Percentiles rank a stretch among this genome's conserved stretches.
phyloP scores from a whole-genome alignment of 768 basidiomycete genomes.

The Lepiota subincarnata region DNA sequence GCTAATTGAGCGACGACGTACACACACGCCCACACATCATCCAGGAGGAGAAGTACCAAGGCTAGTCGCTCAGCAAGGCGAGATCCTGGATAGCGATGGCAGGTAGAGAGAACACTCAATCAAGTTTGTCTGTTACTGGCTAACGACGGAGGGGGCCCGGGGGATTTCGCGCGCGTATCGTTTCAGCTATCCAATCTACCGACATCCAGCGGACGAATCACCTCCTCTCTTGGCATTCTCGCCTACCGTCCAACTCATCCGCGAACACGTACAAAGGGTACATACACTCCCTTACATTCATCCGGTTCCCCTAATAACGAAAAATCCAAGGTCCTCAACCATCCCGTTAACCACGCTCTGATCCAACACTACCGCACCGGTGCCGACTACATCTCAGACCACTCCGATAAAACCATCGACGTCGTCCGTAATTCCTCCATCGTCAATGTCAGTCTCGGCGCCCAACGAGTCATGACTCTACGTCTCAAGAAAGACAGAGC shows the following conservation, averaged over 20 bases:
- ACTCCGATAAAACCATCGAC: slow-evolving; percentile 85
- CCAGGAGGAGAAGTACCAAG: slow-evolving; percentile 59
- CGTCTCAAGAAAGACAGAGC: slow-evolving; percentile 53
- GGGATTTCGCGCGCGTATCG: neutral
- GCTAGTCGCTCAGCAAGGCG: slow-evolving; percentile 34
- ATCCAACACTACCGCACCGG: slow-evolving; percentile 80
- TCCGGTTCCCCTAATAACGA: neutral
- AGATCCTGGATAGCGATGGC: slow-evolving; percentile 29
- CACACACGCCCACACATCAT: no score
- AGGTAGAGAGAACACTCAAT: slow-evolving; percentile 23
- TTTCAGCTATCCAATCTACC: slow-evolving; percentile 56
- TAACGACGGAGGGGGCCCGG: no score
- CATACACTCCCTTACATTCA: slow-evolving; percentile 6
- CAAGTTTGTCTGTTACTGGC: neutral
- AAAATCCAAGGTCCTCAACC: slow-evolving; percentile 32
- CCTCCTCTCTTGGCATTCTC: slow-evolving; percentile 66
- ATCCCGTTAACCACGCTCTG: slow-evolving; percentile 79
- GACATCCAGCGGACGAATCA: slow-evolving; percentile 78
- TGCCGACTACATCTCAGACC: slow-evolving; percentile 80
- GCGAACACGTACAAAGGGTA: slow-evolving; percentile 54
- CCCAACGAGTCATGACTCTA: slow-evolving; percentile 74
- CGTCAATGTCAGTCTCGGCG: slow-evolving; percentile 79
- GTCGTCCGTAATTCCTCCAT: slow-evolving; percentile 69
- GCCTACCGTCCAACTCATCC: slow-evolving; percentile 63
- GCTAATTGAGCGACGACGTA: neutral